Conservation (phyloP, 208 protist species). For the Endotrypanum monterogeii region DNA sequence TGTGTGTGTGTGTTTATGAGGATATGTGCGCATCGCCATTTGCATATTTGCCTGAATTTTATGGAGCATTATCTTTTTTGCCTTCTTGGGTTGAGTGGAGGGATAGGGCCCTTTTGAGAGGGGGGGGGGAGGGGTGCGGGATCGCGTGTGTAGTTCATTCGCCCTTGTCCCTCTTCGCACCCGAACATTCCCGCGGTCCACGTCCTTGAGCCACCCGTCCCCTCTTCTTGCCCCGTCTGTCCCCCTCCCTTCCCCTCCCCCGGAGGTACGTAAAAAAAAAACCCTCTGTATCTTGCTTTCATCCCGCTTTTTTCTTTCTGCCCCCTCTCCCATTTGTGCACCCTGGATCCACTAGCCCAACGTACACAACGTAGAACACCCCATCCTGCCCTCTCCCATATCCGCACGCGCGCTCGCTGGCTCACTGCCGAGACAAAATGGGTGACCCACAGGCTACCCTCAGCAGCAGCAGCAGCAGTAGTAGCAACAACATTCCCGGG, state of each 20-base stretch:
- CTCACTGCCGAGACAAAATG: not conserved
- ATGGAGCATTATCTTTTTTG: too few species aligned
- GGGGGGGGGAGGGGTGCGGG: not conserved
- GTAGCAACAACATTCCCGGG: slow-evolving; percentile 29
- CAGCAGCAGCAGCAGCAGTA: slow-evolving; percentile 8
- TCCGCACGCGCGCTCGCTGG: not conserved
- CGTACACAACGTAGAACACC: not conserved
- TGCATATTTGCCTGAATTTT: too few species aligned
- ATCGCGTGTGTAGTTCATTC: not conserved
- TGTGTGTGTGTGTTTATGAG: too few species aligned
- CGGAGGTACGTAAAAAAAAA: not conserved
- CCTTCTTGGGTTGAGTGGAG: too few species aligned
- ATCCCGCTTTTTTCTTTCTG: not conserved
- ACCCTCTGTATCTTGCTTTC: not conserved
- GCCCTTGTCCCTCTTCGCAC: not conserved
- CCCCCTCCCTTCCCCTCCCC: not conserved
- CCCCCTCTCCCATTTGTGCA: not conserved
- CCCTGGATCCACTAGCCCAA: not conserved
- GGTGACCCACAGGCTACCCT: not conserved
- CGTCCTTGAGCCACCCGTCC: too few species aligned
- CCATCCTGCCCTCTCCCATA: not conserved
- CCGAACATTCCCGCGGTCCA: too few species aligned
- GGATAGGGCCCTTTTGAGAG: not conserved
- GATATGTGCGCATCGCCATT: too few species aligned
- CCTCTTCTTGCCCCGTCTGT: not conserved